Evolutionary conservation across 2,329 filamentous ascomycete species (phyloP).

Genomic region (Talaromyces atroroseus): DNA sequence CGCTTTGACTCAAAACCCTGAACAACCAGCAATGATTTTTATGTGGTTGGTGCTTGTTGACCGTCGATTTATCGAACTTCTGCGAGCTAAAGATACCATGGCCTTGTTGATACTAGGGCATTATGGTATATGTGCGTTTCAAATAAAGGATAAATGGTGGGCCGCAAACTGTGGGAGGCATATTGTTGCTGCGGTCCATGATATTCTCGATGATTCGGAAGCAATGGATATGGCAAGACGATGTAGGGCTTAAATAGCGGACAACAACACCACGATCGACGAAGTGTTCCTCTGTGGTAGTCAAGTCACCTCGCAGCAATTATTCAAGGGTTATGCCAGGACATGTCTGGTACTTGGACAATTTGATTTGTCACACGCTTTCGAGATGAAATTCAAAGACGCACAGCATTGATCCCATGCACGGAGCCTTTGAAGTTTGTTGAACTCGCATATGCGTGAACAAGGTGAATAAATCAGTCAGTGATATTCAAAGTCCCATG

Average conservation of each 20-base stretch:
- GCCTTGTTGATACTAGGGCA: slow-evolving; percentile 9
- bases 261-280: background rate
- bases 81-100: slow-evolving; percentile 3
- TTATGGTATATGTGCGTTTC: slow-evolving; percentile 10
- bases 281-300: too few relatives aligned
- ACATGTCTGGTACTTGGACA: background rate
- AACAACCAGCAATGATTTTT: slow-evolving; percentile 12
- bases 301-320: too few relatives aligned
- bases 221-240: background rate
- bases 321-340: background rate
- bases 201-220: background rate
- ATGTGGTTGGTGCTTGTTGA: slow-evolving; percentile 9
- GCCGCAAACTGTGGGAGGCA: background rate
- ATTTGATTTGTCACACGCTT: background rate
- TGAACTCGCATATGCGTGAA: background rate
- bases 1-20: background rate
- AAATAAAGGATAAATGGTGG: slow-evolving; percentile 8
- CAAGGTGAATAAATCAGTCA: too few relatives aligned
- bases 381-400: background rate
- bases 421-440: background rate
- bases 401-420: background rate
- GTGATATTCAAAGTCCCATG: too few relatives aligned
- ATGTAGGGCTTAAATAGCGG: background rate
- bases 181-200: slow-evolving; percentile 2
- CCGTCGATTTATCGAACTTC: slow-evolving; percentile 2